Percentiles rank a stretch among this genome's conserved stretches.
Conservation (phyloP, 495 filamentous ascomycete species). For the Tricharina praecox region DNA sequence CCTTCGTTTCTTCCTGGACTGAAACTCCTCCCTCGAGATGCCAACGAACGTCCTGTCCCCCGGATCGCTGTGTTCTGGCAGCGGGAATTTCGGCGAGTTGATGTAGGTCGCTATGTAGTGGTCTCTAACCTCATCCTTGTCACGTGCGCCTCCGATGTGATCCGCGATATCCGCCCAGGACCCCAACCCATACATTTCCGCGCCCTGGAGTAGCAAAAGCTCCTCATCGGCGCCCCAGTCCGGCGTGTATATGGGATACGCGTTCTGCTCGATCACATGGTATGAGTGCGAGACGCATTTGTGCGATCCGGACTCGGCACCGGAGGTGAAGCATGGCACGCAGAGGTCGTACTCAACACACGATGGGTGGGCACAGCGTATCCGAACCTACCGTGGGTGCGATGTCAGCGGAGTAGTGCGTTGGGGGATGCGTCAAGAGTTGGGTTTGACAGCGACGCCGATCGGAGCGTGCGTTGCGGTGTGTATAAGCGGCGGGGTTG, state of each 20-base stretch:
- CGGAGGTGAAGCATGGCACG: slow-evolving; percentile 80
- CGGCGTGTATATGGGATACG: slow-evolving; percentile 81
- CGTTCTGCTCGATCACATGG: slow-evolving; percentile 94
- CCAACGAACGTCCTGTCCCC: slow-evolving; percentile 57
- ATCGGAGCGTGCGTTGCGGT: neutral
- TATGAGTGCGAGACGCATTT: slow-evolving; percentile 70
- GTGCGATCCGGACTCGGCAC: slow-evolving; percentile 59
- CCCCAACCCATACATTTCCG: slow-evolving; percentile 92
- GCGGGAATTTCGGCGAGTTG: slow-evolving; percentile 62
- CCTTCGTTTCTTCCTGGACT: slow-evolving; percentile 77
- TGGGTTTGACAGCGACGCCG: too few species aligned
- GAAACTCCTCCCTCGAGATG: slow-evolving; percentile 81
- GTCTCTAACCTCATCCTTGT: slow-evolving; percentile 84
- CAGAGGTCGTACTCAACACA: slow-evolving; percentile 96
- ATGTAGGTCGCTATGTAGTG: slow-evolving; percentile 86
- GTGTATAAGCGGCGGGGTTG: slow-evolving; percentile 1
- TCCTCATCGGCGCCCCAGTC: slow-evolving; percentile 99
- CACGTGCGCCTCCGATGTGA: slow-evolving; percentile 86
- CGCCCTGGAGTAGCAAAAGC: slow-evolving; percentile 75
- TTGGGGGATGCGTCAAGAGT: too few species aligned
- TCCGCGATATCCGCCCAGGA: slow-evolving; percentile 98
- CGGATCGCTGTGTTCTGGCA: slow-evolving; percentile 69
- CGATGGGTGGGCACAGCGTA: slow-evolving; percentile 64
- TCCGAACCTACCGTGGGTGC: slow-evolving; percentile 52
- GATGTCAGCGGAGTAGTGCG: slow-evolving; percentile 10